Evolutionary conservation across 2,329 filamentous ascomycete genomes (phyloP).

Genomic region (Teratosphaeria gauchensis): DNA sequence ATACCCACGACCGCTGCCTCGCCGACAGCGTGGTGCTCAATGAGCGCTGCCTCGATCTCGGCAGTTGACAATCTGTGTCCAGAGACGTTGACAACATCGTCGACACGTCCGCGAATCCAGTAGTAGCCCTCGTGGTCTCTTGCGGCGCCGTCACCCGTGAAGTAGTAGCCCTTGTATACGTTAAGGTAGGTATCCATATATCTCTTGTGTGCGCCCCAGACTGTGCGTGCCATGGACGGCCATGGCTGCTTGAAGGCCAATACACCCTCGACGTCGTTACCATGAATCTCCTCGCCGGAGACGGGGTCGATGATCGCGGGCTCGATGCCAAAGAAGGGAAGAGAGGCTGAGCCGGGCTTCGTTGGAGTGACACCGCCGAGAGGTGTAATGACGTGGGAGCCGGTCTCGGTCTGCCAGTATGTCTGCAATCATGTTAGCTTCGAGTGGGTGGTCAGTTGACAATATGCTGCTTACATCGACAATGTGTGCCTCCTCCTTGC

Average conservation of each 20-base stretch:
- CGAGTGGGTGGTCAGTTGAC: slow-evolving; percentile 4
- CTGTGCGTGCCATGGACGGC: slow-evolving; percentile 97
- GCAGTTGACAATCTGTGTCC: slow-evolving; percentile 93
- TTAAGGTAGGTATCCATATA: slow-evolving; percentile 99
- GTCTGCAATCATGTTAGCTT: slow-evolving; percentile 49
- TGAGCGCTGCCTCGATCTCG: slow-evolving; percentile 92
- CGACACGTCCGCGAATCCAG: slow-evolving; percentile 97
- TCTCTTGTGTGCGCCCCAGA: slow-evolving; percentile 94
- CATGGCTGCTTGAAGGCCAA: slow-evolving; percentile 95
- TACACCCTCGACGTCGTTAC: slow-evolving; percentile 95
- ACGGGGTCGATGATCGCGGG: slow-evolving; percentile 96
- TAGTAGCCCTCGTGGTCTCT: slow-evolving; percentile 98
- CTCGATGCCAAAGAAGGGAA: slow-evolving; percentile 98
- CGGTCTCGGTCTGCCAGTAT: slow-evolving; percentile 99
- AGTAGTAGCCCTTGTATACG: slow-evolving; percentile 97
- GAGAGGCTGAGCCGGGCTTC: slow-evolving; percentile 89
- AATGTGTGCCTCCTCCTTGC: slow-evolving; percentile 85
- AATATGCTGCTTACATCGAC: slow-evolving; percentile 61
- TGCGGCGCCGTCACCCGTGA: slow-evolving; percentile 87
- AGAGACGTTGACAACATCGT: slow-evolving; percentile 96
- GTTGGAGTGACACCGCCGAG: slow-evolving; percentile 89
- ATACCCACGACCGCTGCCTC: slow-evolving; percentile 95
- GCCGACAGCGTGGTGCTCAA: slow-evolving; percentile 81
- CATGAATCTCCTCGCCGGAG: slow-evolving; percentile 82
- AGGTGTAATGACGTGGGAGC: slow-evolving; percentile 90